phyloP scores from a whole-genome alignment of 768 basidiomycete genomes.

The Naganishia antarctica region DNA sequence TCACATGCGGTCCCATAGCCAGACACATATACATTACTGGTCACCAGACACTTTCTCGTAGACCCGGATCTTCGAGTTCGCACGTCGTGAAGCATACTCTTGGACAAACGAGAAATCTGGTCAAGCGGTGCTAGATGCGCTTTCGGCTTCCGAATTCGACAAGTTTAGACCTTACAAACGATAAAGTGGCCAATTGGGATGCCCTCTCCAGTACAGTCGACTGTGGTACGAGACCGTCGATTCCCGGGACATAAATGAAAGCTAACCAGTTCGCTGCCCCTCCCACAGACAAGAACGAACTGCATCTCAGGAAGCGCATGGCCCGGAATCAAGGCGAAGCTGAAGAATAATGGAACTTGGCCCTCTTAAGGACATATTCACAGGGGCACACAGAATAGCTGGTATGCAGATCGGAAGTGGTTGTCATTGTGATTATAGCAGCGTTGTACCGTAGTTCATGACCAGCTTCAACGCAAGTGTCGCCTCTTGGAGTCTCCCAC shows the following conservation, averaged over 20 bases:
- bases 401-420: too few relatives aligned
- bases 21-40: background rate
- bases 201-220: slow-evolving; percentile 58
- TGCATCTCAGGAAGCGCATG: slow-evolving; percentile 10
- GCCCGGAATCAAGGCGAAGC: slow-evolving; percentile 1
- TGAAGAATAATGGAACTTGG: too few relatives aligned
- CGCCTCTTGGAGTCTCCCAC: background rate
- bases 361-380: too few relatives aligned
- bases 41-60: background rate
- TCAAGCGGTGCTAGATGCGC: slow-evolving; percentile 51
- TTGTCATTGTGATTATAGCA: too few relatives aligned
- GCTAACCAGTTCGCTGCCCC: background rate
- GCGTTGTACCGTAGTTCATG: too few relatives aligned
- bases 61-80: slow-evolving; percentile 26
- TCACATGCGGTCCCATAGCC: background rate
- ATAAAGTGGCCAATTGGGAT: slow-evolving; percentile 55
- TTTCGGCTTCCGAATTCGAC: slow-evolving; percentile 55
- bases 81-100: slow-evolving; percentile 54
- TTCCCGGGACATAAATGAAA: background rate
- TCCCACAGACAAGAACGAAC: background rate
- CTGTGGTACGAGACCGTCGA: slow-evolving; percentile 16
- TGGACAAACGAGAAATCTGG: slow-evolving; percentile 56
- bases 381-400: background rate
- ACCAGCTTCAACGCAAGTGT: background rate
- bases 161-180: slow-evolving; percentile 55